These are phyloP conservation scores for Cladosporium velox DNA, from an alignment of 2,329 filamentous ascomycete genomes.

Conservation along the genomic window DNA sequence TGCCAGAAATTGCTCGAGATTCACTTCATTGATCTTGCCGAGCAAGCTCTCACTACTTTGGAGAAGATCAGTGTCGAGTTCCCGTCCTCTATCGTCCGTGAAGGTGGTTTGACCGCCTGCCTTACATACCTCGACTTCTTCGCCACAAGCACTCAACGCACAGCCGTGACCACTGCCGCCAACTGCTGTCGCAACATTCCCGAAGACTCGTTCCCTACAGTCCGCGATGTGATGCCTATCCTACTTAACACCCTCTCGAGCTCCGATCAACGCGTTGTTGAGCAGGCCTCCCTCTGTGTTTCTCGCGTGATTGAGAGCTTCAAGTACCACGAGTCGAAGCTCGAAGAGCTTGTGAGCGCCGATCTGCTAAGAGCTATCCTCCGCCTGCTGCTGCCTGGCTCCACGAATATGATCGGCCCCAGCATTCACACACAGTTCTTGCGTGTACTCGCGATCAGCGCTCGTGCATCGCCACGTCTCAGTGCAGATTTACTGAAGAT, in stretches of 20 bases:
- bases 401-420: conserved; percentile 89
- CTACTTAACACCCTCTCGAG: conserved; percentile 86
- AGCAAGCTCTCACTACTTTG: conserved; percentile 92
- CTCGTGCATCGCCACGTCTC: conserved; percentile 80
- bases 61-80: conserved; percentile 98
- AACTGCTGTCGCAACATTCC: conserved; percentile 98
- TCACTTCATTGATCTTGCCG: conserved; percentile 93
- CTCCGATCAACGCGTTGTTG: conserved; percentile 93
- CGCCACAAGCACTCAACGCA: conserved; percentile 92
- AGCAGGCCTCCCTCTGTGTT: conserved; percentile 93
- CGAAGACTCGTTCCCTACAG: conserved; percentile 86
- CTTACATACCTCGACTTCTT: conserved; percentile 97
- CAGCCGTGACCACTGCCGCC: conserved; percentile 93
- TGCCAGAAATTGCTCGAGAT: conserved; percentile 96
- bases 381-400: conserved; percentile 85
- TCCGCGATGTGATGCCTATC: conserved; percentile 95
- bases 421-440: conserved; percentile 97
- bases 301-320: conserved; percentile 97
- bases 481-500: conserved; percentile 92
- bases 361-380: conserved; percentile 83
- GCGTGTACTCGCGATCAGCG: conserved; percentile 84
- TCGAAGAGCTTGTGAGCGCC: conserved; percentile 89
- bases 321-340: conserved; percentile 79
- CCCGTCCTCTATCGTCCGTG: conserved; percentile 89
- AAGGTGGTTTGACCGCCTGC: conserved; percentile 94